Percentiles rank a stretch among this genome's conserved stretches.
phyloP scores from a whole-genome alignment of 1,284 basidiomycete species.

The Malassezia japonica region DNA sequence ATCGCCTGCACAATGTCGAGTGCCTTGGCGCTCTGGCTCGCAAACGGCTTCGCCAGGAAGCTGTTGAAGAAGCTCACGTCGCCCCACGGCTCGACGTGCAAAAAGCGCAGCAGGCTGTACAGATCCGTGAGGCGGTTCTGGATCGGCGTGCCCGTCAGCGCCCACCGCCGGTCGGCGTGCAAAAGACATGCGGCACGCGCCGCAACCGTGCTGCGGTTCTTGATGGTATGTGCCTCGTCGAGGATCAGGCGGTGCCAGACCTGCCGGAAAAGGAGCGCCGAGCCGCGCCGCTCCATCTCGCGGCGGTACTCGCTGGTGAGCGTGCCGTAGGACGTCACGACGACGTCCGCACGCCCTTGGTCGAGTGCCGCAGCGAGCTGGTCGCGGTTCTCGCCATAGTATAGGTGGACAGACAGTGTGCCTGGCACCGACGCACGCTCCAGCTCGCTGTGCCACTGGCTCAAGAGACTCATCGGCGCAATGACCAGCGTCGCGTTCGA shows the following conservation, averaged over 20 bases:
- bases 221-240: slow-evolving; percentile 92
- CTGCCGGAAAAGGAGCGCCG: slow-evolving; percentile 32
- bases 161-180: slow-evolving; percentile 72
- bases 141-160: slow-evolving; percentile 87
- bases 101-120: slow-evolving; percentile 57
- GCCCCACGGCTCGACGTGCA: slow-evolving; percentile 77
- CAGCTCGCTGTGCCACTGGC: slow-evolving; percentile 84
- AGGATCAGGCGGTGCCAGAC: slow-evolving; percentile 45
- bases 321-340: slow-evolving; percentile 77
- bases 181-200: slow-evolving; percentile 83
- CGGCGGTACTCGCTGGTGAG: slow-evolving; percentile 37
- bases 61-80: slow-evolving; percentile 46
- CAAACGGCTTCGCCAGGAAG: slow-evolving; percentile 45
- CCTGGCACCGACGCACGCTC: slow-evolving; percentile 58
- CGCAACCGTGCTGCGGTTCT: slow-evolving; percentile 76
- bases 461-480: slow-evolving; percentile 78
- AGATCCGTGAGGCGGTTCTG: slow-evolving; percentile 85
- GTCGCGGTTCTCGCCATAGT: slow-evolving; percentile 68
- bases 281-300: slow-evolving; percentile 24
- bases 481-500: slow-evolving; percentile 68
- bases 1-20: slow-evolving; percentile 45
- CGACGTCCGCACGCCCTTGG: slow-evolving; percentile 55
- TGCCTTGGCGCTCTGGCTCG: slow-evolving; percentile 36
- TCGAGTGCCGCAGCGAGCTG: slow-evolving; percentile 62
- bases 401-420: slow-evolving; percentile 55